Evolutionary conservation across 805 yeast genomes (phyloP).

Genomic region (Schwanniomyces occidentalis): DNA sequence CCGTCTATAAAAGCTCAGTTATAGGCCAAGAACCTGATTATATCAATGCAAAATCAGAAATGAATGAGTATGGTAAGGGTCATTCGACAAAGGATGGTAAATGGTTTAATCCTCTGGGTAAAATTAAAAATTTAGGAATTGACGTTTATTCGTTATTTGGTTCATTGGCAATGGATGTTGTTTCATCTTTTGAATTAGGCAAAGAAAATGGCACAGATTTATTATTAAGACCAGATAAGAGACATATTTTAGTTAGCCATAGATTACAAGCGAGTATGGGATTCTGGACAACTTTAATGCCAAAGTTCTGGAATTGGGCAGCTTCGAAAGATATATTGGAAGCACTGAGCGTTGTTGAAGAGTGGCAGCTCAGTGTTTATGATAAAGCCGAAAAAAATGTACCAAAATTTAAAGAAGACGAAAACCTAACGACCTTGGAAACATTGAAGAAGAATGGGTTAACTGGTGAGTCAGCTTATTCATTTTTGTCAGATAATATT

Average conservation of each 20-base stretch:
- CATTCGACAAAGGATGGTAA: conserved; percentile 18
- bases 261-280: conserved; percentile 56
- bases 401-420: conserved; percentile 16
- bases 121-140: conserved; percentile 35
- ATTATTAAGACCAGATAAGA: conserved; percentile 36
- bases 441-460: conserved; percentile 33
- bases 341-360: conserved; percentile 40
- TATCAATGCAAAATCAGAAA: conserved; percentile 30
- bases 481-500: conserved; percentile 56
- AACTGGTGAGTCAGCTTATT: conserved; percentile 34
- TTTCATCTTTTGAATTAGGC: conserved; percentile 63
- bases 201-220: conserved; percentile 45
- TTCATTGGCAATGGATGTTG: conserved; percentile 71
- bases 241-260: conserved; percentile 44
- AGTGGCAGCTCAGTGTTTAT: conserved; percentile 47
- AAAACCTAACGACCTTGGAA: conserved; percentile 33
- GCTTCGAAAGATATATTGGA: conserved; percentile 40
- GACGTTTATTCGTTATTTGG: conserved; percentile 66
- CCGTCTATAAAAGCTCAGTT: conserved; percentile 28
- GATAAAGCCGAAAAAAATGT: conserved; percentile 32
- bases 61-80: conserved; percentile 37
- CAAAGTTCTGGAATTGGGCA: conserved; percentile 51
- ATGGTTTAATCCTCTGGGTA: conserved; percentile 30
- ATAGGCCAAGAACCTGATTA: conserved; percentile 32
- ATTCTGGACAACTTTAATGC: conserved; percentile 66